phyloP scores from a whole-genome alignment of 148 eudicot genomes.

The Gaultheria prostrata region DNA sequence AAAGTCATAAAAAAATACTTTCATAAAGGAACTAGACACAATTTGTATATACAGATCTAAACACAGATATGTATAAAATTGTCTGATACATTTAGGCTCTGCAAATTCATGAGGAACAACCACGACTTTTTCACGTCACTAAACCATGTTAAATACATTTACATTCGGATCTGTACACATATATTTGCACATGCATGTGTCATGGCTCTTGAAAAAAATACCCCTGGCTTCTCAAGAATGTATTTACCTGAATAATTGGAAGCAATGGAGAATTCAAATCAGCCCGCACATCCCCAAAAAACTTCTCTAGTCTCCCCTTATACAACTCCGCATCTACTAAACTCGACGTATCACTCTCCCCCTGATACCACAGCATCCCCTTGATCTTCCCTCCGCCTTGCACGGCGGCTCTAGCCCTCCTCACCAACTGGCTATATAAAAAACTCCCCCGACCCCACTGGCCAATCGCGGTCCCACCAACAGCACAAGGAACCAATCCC shows the following conservation, averaged over 20 bases:
- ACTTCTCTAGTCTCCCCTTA: slow-evolving; percentile 20
- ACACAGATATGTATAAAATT: too few relatives aligned
- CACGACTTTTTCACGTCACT: neutral
- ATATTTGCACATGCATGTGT: neutral
- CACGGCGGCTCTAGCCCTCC: slow-evolving; percentile 28
- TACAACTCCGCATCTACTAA: slow-evolving; percentile 23
- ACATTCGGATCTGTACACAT: neutral
- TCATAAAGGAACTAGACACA: neutral
- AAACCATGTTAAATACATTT: neutral
- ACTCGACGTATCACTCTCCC: slow-evolving; percentile 33
- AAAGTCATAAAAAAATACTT: too few relatives aligned
- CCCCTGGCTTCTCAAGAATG: neutral
- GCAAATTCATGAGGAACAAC: too few relatives aligned
- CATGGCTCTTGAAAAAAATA: neutral
- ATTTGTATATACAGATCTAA: too few relatives aligned
- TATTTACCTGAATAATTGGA: slow-evolving; percentile 22
- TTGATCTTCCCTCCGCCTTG: slow-evolving; percentile 28
- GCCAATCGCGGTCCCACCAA: slow-evolving; percentile 38
- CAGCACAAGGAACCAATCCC: slow-evolving; percentile 42
- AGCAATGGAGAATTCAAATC: slow-evolving; percentile 28
- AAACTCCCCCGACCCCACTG: slow-evolving; percentile 27
- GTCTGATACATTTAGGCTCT: too few relatives aligned
- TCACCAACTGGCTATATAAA: slow-evolving; percentile 23
- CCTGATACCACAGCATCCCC: slow-evolving; percentile 47
- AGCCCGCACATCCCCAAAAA: slow-evolving; percentile 19